Conservation (phyloP, 129 eudicot genomes). For the Saposhnikovia divaricata region DNA sequence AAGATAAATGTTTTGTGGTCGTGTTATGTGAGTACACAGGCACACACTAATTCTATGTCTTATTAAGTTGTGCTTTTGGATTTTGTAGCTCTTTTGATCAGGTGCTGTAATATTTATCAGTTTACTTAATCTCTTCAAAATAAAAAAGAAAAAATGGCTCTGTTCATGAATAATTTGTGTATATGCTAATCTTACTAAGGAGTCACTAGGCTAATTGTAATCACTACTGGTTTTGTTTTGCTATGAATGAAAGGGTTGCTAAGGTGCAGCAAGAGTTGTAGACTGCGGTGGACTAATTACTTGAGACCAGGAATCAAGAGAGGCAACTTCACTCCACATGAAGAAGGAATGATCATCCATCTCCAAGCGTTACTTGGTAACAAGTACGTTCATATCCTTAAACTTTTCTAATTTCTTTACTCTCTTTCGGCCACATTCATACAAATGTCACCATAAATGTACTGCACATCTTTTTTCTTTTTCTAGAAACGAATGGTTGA, state of each 20-base stretch:
- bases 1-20: not conserved
- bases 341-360: slow-evolving; percentile 91
- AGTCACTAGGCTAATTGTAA: not conserved
- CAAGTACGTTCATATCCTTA: slow-evolving; percentile 46
- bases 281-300: slow-evolving; percentile 92
- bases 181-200: not conserved
- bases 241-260: slow-evolving; percentile 41
- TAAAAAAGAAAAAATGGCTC: too few species aligned
- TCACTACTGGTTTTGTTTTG: not conserved
- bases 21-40: not conserved
- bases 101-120: not conserved
- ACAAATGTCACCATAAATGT: not conserved
- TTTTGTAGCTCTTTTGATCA: not conserved
- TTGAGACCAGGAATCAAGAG: slow-evolving; percentile 84
- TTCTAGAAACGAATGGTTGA: not conserved
- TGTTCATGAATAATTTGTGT: not conserved
- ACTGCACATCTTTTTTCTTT: not conserved
- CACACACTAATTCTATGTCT: not conserved
- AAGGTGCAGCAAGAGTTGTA: slow-evolving; percentile 90
- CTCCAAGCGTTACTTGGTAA: slow-evolving; percentile 81
- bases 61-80: not conserved
- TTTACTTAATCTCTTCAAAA: not conserved
- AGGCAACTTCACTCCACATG: slow-evolving; percentile 88
- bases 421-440: not conserved
- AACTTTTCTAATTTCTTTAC: not conserved